phyloP scores from a whole-genome alignment of 345 rosid genomes.

The Gossypium thurberi region DNA sequence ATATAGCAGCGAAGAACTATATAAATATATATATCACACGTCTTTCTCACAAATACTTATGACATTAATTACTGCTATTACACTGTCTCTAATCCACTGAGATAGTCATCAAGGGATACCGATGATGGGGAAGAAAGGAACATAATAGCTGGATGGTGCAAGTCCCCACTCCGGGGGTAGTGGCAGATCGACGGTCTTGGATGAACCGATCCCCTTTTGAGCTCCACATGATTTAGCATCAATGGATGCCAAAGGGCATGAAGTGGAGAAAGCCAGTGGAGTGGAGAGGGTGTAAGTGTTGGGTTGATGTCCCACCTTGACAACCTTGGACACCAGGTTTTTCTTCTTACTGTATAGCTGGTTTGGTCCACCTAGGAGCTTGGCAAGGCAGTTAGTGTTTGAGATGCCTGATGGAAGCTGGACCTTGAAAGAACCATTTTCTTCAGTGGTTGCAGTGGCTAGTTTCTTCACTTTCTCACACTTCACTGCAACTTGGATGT shows the following conservation, averaged over 20 bases:
- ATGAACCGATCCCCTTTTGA: conserved; percentile 25
- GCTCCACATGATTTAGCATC: conserved; percentile 15
- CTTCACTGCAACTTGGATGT: conserved; percentile 50
- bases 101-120: conserved; percentile 64
- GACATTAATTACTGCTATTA: background rate
- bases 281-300: conserved; percentile 43
- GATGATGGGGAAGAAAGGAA: conserved; percentile 76
- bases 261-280: conserved; percentile 52
- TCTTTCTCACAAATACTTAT: background rate
- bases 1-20: background rate
- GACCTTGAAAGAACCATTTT: conserved; percentile 48
- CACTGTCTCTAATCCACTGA: background rate
- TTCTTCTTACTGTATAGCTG: conserved; percentile 47
- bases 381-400: conserved; percentile 39
- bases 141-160: conserved; percentile 77
- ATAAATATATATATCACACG: background rate
- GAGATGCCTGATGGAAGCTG: conserved; percentile 37
- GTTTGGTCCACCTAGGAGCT: conserved; percentile 49
- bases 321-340: conserved; percentile 41
- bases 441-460: conserved; percentile 35
- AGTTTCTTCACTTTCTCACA: conserved; percentile 42
- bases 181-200: conserved; percentile 74
- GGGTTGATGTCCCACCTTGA: conserved; percentile 19
- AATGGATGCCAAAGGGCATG: conserved; percentile 29
- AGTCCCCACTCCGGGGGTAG: conserved; percentile 82